Conservation (phyloP, 371 early-diverging fungal species). For the Gilbertella persicaria region DNA sequence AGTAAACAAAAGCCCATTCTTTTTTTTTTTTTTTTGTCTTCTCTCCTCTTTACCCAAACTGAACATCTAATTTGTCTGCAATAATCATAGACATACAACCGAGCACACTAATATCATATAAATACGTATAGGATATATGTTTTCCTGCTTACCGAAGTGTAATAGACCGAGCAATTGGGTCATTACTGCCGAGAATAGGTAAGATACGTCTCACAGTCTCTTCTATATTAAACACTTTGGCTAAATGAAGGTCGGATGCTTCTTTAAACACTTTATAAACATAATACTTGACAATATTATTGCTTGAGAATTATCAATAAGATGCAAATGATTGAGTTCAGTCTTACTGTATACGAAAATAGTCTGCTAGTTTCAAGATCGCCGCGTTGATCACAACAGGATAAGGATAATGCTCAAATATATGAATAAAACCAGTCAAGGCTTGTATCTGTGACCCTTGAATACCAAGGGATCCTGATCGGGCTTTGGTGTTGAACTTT, state of each 20-base stretch:
- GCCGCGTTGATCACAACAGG: slow-evolving; percentile 61
- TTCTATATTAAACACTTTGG: slow-evolving; percentile 56
- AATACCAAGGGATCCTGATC: slow-evolving; percentile 31
- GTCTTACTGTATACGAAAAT: slow-evolving; percentile 53
- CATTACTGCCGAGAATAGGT: slow-evolving; percentile 55
- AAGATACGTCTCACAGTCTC: slow-evolving; percentile 55
- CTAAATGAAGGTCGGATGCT: slow-evolving; percentile 49
- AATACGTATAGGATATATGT: not conserved
- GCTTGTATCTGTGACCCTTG: slow-evolving; percentile 55
- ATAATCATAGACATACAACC: slow-evolving; percentile 61
- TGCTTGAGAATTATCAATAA: slow-evolving; percentile 35
- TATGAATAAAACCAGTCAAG: slow-evolving; percentile 48
- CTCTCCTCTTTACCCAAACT: slow-evolving; percentile 49
- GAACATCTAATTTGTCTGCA: slow-evolving; percentile 56
- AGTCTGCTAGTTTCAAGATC: slow-evolving; percentile 60
- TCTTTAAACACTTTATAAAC: slow-evolving; percentile 56
- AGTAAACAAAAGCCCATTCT: not conserved
- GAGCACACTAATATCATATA: slow-evolving; percentile 35
- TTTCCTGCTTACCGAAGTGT: slow-evolving; percentile 48
- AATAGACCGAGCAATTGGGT: slow-evolving; percentile 54
- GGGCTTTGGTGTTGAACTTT: slow-evolving; percentile 44
- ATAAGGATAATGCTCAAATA: slow-evolving; percentile 57
- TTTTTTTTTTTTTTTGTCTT: not conserved
- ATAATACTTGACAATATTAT: slow-evolving; percentile 54
- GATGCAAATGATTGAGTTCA: not conserved